A percentile compares a stretch with the other conserved stretches of the same genome.
phyloP scores from a whole-genome alignment of 1,284 basidiomycete species.

The Xerocomus nothofagi region DNA sequence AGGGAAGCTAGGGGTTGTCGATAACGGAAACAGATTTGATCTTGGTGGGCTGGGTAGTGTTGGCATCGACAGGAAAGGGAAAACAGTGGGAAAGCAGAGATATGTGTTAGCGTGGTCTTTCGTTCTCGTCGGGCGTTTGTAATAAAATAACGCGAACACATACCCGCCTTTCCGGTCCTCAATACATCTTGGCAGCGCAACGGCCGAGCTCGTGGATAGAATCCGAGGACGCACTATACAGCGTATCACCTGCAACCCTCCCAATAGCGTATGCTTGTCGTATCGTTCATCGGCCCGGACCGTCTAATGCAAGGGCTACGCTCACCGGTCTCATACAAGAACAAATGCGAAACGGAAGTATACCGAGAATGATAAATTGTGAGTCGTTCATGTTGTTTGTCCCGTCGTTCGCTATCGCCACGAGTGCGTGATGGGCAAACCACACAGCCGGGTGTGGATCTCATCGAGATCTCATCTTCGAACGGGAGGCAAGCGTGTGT shows the following conservation, averaged over 20 bases:
- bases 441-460: slow-evolving; percentile 89
- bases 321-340: background rate
- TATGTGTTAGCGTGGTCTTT: slow-evolving; percentile 82
- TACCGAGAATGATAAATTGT: slow-evolving; percentile 89
- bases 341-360: slow-evolving; percentile 10
- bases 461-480: slow-evolving; percentile 89
- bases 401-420: slow-evolving; percentile 94
- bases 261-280: slow-evolving; percentile 87
- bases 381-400: slow-evolving; percentile 83
- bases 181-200: slow-evolving; percentile 63
- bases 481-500: slow-evolving; percentile 46
- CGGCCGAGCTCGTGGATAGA: background rate
- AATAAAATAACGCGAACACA: slow-evolving; percentile 19
- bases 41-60: slow-evolving; percentile 68
- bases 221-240: slow-evolving; percentile 68
- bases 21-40: slow-evolving; percentile 82
- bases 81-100: background rate
- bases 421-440: slow-evolving; percentile 83
- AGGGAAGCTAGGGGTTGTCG: slow-evolving; percentile 91
- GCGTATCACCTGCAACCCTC: slow-evolving; percentile 77
- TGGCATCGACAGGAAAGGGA: slow-evolving; percentile 1
- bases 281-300: slow-evolving; percentile 85
- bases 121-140: slow-evolving; percentile 63
- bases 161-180: slow-evolving; percentile 86
- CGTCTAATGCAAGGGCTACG: slow-evolving; percentile 47